Conservation (phyloP, 768 basidiomycete genomes). For the Collybiopsis confluens region DNA sequence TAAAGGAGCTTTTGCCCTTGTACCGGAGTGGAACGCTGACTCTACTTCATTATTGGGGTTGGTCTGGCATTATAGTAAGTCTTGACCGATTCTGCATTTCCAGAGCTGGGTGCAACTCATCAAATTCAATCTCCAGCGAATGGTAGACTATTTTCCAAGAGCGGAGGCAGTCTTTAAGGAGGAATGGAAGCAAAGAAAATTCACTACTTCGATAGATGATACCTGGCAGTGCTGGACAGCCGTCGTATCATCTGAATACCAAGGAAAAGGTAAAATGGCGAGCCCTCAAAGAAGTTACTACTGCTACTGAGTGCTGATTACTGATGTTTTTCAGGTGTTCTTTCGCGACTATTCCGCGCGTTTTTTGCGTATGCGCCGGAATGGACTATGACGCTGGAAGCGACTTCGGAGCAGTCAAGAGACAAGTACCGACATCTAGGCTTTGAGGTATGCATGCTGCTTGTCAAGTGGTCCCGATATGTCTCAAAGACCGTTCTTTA, state of each 20-base stretch:
- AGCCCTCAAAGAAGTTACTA: neutral
- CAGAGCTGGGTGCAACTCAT: neutral
- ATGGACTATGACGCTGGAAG: neutral
- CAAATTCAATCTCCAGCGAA: neutral
- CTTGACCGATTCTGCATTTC: neutral
- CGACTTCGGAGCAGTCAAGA: neutral
- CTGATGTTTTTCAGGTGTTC: neutral
- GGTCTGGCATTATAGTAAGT: neutral
- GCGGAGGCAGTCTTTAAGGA: neutral
- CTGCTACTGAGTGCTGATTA: neutral
- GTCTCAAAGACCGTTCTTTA: neutral
- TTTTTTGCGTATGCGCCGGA: neutral
- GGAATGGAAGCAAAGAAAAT: neutral
- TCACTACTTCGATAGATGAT: neutral
- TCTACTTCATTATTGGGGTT: neutral
- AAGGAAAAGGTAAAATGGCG: neutral
- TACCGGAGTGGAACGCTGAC: neutral
- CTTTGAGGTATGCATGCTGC: neutral
- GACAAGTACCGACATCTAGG: neutral
- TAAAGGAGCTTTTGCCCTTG: neutral
- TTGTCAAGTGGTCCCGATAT: neutral
- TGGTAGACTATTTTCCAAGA: neutral
- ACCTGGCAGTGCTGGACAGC: neutral
- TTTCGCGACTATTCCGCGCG: neutral
- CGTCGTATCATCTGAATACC: neutral